phyloP scores from a whole-genome alignment of 306 rosid species.

The Cicer bijugum region DNA sequence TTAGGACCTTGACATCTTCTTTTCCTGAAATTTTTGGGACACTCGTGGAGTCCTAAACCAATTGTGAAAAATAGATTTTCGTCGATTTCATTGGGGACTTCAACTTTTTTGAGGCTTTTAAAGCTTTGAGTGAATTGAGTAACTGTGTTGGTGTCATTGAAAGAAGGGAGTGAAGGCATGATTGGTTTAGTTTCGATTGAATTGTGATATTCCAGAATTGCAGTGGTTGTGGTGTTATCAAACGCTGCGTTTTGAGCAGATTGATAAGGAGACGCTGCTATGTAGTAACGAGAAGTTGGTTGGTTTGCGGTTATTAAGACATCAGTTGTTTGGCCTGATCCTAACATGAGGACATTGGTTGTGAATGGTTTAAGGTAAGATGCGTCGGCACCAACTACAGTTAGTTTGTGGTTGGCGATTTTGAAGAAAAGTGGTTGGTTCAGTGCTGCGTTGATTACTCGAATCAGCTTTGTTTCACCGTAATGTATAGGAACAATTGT shows the following conservation, averaged over 20 bases:
- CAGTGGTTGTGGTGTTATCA: slow-evolving; percentile 90
- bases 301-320: slow-evolving; percentile 79
- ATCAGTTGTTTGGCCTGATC: slow-evolving; percentile 97
- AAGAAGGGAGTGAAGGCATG: slow-evolving; percentile 75
- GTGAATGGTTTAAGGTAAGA: slow-evolving; percentile 86
- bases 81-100: slow-evolving; percentile 72
- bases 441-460: slow-evolving; percentile 78
- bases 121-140: slow-evolving; percentile 68
- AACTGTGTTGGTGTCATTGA: slow-evolving; percentile 77
- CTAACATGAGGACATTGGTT: slow-evolving; percentile 75
- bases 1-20: slow-evolving; percentile 79
- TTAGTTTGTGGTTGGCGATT: slow-evolving; percentile 80
- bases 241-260: slow-evolving; percentile 75
- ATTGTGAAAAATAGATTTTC: slow-evolving; percentile 74
- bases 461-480: slow-evolving; percentile 77
- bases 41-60: slow-evolving; percentile 73
- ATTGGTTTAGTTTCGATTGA: slow-evolving; percentile 53
- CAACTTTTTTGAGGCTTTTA: slow-evolving; percentile 58
- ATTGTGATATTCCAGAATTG: slow-evolving; percentile 69
- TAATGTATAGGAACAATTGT: slow-evolving; percentile 56
- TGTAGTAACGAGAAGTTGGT: slow-evolving; percentile 67
- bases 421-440: slow-evolving; percentile 79
- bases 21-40: slow-evolving; percentile 55
- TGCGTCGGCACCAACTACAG: slow-evolving; percentile 86
- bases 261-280: slow-evolving; percentile 80